Conservation (phyloP, 2,329 filamentous ascomycete genomes). For the Elsinoe arachidis region DNA sequence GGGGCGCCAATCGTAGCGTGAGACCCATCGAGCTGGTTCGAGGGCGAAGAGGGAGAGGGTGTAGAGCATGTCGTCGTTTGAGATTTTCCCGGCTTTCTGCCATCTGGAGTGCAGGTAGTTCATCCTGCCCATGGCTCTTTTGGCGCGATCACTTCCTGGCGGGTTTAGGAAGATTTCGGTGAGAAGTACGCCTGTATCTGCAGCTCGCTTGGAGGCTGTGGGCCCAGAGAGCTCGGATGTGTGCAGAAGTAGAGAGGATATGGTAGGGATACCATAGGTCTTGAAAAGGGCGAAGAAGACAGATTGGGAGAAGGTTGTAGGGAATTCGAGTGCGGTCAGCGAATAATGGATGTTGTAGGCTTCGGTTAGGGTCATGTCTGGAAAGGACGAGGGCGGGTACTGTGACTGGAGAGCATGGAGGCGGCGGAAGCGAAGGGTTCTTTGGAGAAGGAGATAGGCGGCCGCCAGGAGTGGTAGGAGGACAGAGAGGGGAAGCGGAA, state of each 20-base stretch:
- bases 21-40: conserved; percentile 57
- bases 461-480: neutral
- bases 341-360: neutral
- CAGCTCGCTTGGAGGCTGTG: conserved; percentile 42
- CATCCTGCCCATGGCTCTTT: conserved; percentile 49
- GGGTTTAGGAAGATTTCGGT: conserved; percentile 40
- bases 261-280: conserved; percentile 17
- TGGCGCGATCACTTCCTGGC: conserved; percentile 30
- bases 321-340: neutral
- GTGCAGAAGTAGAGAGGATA: conserved; percentile 14
- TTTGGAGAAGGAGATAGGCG: neutral
- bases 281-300: conserved; percentile 11
- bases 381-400: neutral
- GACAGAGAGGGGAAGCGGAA: neutral
- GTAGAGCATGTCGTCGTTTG: conserved; percentile 56
- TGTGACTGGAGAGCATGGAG: neutral
- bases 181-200: conserved; percentile 44
- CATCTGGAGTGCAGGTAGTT: conserved; percentile 56
- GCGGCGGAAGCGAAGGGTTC: conserved; percentile 4
- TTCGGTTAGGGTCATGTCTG: neutral
- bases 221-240: conserved; percentile 11
- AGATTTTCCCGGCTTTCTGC: conserved; percentile 50
- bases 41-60: conserved; percentile 58
- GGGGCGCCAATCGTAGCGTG: conserved; percentile 60
- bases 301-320: neutral